Evolutionary conservation across 2,329 filamentous ascomycete species (phyloP).

Genomic region (Ascochyta rabiei): DNA sequence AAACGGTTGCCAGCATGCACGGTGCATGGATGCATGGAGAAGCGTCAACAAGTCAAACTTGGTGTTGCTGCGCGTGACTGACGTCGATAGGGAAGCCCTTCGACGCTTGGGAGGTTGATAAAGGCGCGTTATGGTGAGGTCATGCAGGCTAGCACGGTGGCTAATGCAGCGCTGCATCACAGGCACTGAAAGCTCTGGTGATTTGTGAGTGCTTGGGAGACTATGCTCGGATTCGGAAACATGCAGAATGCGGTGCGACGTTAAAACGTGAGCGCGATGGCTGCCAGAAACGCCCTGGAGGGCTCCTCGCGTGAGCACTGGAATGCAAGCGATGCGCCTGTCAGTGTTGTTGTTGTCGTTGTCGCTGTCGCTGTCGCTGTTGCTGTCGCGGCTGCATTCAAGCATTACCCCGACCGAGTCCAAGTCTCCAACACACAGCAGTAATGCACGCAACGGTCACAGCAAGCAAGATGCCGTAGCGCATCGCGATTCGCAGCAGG

Average conservation of each 20-base stretch:
- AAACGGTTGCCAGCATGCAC: conserved; percentile 8
- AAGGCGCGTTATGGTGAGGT: conserved; percentile 29
- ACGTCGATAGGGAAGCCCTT: conserved; percentile 12
- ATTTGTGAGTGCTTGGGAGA: background rate
- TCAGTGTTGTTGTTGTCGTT: background rate
- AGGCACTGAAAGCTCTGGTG: conserved; percentile 3
- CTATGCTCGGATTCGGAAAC: conserved; percentile 7
- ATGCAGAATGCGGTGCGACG: conserved; percentile 13
- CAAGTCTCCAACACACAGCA: background rate
- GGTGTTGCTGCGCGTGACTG: conserved; percentile 6
- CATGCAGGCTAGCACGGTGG: conserved; percentile 19
- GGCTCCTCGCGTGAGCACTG: conserved; percentile 10
- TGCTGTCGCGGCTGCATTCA: background rate
- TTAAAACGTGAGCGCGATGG: conserved; percentile 15
- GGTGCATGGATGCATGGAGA: too few relatives aligned
- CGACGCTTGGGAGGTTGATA: conserved; percentile 11
- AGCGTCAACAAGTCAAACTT: background rate
- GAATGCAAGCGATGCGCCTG: conserved; percentile 1
- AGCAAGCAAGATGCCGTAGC: background rate
- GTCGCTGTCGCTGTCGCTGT: too few relatives aligned
- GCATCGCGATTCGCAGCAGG: conserved; percentile 6
- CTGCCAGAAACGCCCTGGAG: background rate
- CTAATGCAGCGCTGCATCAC: conserved; percentile 26
- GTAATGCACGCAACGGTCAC: background rate
- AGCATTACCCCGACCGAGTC: background rate